These are phyloP conservation scores for Aspergillus haitiensis DNA, from an alignment of 495 filamentous ascomycete species.

Conservation along the genomic window DNA sequence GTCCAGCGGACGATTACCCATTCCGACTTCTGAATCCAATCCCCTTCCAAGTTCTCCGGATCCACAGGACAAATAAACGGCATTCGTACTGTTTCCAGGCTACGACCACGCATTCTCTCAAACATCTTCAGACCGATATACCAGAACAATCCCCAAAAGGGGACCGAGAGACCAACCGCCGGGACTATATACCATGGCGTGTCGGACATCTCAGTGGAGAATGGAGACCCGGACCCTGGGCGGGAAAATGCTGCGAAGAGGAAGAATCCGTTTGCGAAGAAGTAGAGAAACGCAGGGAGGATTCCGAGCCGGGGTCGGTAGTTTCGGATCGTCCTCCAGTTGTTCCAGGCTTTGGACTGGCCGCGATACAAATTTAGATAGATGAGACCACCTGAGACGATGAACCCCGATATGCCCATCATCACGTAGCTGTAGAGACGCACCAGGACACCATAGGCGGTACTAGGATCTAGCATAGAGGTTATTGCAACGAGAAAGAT, in stretches of 20 bases:
- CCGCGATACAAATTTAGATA: background rate
- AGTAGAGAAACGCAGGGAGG: background rate
- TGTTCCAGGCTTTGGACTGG: background rate
- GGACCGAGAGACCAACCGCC: background rate
- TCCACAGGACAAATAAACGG: constrained; percentile 4
- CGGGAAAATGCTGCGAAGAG: constrained; percentile 4
- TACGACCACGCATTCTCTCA: background rate
- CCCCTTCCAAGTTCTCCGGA: background rate
- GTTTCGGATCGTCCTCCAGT: background rate
- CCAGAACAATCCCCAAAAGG: constrained; percentile 1
- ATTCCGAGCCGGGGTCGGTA: background rate
- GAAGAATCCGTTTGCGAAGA: constrained; percentile 3
- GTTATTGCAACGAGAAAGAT: constrained; percentile 3
- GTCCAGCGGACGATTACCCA: background rate
- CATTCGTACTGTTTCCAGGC: background rate
- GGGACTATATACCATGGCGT: background rate
- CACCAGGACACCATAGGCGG: background rate
- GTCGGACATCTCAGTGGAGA: background rate
- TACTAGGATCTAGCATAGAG: background rate
- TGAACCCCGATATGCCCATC: constrained; percentile 3
- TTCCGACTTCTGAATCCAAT: constrained; percentile 3
- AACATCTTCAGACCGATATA: background rate
- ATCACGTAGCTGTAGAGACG: constrained; percentile 5
- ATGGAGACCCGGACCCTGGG: background rate
- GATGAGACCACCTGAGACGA: background rate